A percentile compares a stretch with the other conserved stretches of the same genome.
phyloP scores from a whole-genome alignment of 169 alveolate genomes.

The Perkinsus marinus region DNA sequence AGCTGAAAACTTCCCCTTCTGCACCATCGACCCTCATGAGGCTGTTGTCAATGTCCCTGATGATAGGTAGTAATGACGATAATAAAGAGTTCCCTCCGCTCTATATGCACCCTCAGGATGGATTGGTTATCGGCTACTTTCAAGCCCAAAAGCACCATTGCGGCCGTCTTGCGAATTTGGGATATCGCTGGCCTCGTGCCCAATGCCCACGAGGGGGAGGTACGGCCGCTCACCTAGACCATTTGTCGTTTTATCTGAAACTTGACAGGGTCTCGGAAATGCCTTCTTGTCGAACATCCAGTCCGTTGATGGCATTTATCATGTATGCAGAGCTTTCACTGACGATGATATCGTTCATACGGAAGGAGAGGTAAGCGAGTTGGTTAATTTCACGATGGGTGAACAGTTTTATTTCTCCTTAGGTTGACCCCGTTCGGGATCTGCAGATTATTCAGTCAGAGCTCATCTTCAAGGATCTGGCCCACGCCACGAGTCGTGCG shows the following conservation, averaged over 20 bases:
- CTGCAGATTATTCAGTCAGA: slow-evolving; percentile 85
- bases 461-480: slow-evolving; percentile 85
- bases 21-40: slow-evolving; percentile 94
- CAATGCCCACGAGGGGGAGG: slow-evolving; percentile 93
- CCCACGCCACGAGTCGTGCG: background rate
- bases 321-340: slow-evolving; percentile 87
- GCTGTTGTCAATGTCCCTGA: slow-evolving; percentile 66
- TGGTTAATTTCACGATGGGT: background rate
- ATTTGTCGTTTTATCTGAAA: background rate
- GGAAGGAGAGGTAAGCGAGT: slow-evolving; percentile 79
- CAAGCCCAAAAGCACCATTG: slow-evolving; percentile 84
- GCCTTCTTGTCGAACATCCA: slow-evolving; percentile 92
- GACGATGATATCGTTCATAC: slow-evolving; percentile 90
- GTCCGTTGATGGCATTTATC: slow-evolving; percentile 67
- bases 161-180: slow-evolving; percentile 85
- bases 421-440: slow-evolving; percentile 84
- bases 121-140: slow-evolving; percentile 77
- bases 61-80: background rate
- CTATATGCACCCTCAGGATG: slow-evolving; percentile 54
- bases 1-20: slow-evolving; percentile 96
- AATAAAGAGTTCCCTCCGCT: background rate
- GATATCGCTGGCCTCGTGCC: slow-evolving; percentile 99
- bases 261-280: slow-evolving; percentile 84
- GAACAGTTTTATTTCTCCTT: background rate
- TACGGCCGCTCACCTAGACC: background rate